Base-by-base conservation (phyloP, 2,329 filamentous ascomycete genomes). In the Xylaria sp. region DNA sequence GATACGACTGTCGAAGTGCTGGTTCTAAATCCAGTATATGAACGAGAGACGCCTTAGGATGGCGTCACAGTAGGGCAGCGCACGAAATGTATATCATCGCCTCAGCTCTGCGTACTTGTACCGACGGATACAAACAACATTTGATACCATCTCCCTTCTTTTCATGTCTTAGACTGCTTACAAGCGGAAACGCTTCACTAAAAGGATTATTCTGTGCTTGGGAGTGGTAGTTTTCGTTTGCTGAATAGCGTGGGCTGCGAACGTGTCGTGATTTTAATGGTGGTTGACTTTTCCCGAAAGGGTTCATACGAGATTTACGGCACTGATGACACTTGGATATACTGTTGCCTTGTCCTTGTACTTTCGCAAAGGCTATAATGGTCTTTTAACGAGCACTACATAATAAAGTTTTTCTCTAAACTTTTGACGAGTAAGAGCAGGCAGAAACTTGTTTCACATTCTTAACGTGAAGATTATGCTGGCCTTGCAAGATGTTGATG, bases 91-190 rank as follows among this genome's bases (percentile, higher is more conserved):
- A 65, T 46, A 55, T 32, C n/a, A 36, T 20, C 12, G 9, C 50
- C 30, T n/a, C 20, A 5, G 6, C 30, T 13, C 30, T 55, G 30
- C 56, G 10, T 55, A 36, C 18, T 15, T 9, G n/a, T 56, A 62
- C 18, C 8, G 28, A 60, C 25, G 39, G 30, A 55, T 8, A 58
- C 25, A 48, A 48, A n/a, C 48, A 50, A n/a, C n/a, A n/a, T n/a
- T 60, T 59, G 67, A 67, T 70, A 70, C 65, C 65, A 67, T 52
- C 56, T 62, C 45, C 13, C 39, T 60, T 65, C 46, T 48, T 48
- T 52, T 50, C n/a, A 10, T 46, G 52, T 32, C n/a, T 52, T 63
- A 69, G 58, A 62, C 18, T 39, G 32, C 15, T 52, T 50, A 41
- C 13, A 56, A 25, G 32, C 56, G 13, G 8, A 60, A 65, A 57